phyloP scores from a whole-genome alignment of 208 protist genomes.

The Trypanosomatidae sp. region DNA sequence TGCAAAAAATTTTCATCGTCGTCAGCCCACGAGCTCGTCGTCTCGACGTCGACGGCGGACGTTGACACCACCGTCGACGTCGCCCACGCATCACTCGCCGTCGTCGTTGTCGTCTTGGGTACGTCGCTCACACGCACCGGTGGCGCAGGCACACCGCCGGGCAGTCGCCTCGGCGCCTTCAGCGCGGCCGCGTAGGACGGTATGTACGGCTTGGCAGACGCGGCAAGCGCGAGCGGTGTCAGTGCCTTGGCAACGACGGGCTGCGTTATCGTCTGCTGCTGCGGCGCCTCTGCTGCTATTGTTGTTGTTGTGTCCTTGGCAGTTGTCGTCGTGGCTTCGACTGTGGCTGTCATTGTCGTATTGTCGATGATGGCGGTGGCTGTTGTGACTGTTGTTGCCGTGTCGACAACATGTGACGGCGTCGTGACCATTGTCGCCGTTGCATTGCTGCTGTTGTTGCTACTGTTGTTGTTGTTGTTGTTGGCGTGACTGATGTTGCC shows the following conservation, averaged over 20 bases:
- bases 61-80: slow-evolving; percentile 14
- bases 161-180: slow-evolving; percentile 9
- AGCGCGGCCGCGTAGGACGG: slow-evolving; percentile 15
- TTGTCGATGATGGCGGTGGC: too few species aligned
- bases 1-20: slow-evolving; percentile 34
- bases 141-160: slow-evolving; percentile 11
- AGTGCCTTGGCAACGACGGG: not conserved
- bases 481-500: too few species aligned
- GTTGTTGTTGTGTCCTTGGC: not conserved
- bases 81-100: not conserved
- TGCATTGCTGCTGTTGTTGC: too few species aligned
- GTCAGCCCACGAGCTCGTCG: slow-evolving; percentile 26
- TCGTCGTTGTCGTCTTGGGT: not conserved
- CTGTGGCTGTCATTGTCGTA: not conserved
- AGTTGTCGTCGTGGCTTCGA: not conserved
- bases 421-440: too few species aligned
- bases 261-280: too few species aligned
- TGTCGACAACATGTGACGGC: too few species aligned
- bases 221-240: not conserved
- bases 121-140: slow-evolving; percentile 6
- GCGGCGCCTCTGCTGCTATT: not conserved
- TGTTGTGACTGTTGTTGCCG: not conserved
- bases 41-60: slow-evolving; percentile 19
- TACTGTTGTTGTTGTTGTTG: too few species aligned
- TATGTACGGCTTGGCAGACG: slow-evolving; percentile 7